Evolutionary conservation across 2,329 filamentous ascomycete genomes (phyloP).

Genomic region (Ascochyta clinopodiicola): DNA sequence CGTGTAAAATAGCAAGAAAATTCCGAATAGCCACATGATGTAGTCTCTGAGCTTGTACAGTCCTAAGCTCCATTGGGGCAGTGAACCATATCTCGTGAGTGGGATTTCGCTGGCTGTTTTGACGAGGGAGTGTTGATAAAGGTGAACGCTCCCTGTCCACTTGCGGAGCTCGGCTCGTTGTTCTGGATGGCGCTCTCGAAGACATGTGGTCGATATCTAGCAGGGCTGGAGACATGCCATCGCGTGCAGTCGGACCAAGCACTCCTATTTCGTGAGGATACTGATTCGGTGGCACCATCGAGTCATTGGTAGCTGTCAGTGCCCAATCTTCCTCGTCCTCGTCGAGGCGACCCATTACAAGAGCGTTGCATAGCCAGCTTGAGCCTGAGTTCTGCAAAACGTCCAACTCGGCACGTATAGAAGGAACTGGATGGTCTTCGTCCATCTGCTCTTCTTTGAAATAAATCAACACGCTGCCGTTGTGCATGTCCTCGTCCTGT

Average conservation of each 20-base stretch:
- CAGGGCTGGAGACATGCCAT: conserved; percentile 35
- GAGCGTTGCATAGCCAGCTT: conserved; percentile 46
- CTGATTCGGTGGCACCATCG: conserved; percentile 20
- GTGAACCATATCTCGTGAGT: conserved; percentile 67
- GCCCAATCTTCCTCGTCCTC: conserved; percentile 44
- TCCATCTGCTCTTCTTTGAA: conserved; percentile 49
- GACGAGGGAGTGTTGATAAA: conserved; percentile 23
- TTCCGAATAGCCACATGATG: conserved; percentile 73
- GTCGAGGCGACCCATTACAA: conserved; percentile 46
- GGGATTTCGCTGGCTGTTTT: conserved; percentile 22
- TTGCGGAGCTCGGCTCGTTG: not conserved
- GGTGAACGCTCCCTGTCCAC: conserved; percentile 19
- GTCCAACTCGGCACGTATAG: conserved; percentile 44
- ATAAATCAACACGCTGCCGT: conserved; percentile 47
- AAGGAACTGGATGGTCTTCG: conserved; percentile 44
- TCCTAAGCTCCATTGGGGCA: conserved; percentile 57
- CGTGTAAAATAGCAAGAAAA: conserved; percentile 70
- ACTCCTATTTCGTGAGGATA: conserved; percentile 32
- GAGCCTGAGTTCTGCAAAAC: conserved; percentile 47
- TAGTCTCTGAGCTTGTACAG: conserved; percentile 58
- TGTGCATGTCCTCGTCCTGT: conserved; percentile 49
- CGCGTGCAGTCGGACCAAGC: conserved; percentile 34
- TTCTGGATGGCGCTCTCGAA: conserved; percentile 2
- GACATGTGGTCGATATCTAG: conserved; percentile 36
- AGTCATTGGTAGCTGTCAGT: conserved; percentile 31